A percentile compares a stretch with the other conserved stretches of the same genome.
These are phyloP conservation scores for Thalassiosira hispida DNA, from an alignment of 352 stramenopile genomes.

Conservation along the genomic window DNA sequence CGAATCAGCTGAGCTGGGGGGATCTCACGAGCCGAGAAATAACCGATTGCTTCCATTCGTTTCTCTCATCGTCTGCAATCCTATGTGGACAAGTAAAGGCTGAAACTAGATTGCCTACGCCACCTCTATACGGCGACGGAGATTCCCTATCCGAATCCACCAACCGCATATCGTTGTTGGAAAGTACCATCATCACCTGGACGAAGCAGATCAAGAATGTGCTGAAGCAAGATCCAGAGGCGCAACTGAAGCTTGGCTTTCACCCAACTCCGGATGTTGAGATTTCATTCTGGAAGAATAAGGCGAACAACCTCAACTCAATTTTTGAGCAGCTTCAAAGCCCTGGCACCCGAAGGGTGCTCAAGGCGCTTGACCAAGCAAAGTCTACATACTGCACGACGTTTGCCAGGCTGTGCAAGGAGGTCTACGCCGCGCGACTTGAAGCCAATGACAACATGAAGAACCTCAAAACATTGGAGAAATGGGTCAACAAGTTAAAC, in stretches of 20 bases:
- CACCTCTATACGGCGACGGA: slow-evolving; percentile 89
- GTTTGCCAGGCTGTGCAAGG: slow-evolving; percentile 96
- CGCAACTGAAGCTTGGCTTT: slow-evolving; percentile 93
- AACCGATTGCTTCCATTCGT: slow-evolving; percentile 96
- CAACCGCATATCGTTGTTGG: slow-evolving; percentile 95
- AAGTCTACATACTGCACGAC: slow-evolving; percentile 95
- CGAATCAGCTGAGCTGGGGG: slow-evolving; percentile 95
- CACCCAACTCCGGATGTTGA: slow-evolving; percentile 97
- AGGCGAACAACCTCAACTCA: slow-evolving; percentile 94
- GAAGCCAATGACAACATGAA: slow-evolving; percentile 99
- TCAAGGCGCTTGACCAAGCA: slow-evolving; percentile 92
- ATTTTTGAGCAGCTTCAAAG: slow-evolving; percentile 92
- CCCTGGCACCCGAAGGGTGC: slow-evolving; percentile 93
- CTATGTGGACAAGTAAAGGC: slow-evolving; percentile 96
- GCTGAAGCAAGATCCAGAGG: slow-evolving; percentile 96
- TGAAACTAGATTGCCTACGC: slow-evolving; percentile 95
- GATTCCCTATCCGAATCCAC: slow-evolving; percentile 31
- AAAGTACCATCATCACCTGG: slow-evolving; percentile 98
- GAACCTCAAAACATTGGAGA: slow-evolving; percentile 94
- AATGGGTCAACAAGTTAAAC: slow-evolving; percentile 95
- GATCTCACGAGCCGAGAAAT: slow-evolving; percentile 96
- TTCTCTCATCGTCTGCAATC: slow-evolving; percentile 95
- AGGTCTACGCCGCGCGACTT: slow-evolving; percentile 94
- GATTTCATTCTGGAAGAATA: slow-evolving; percentile 98
- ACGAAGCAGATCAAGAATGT: slow-evolving; percentile 99